Conservation (phyloP, 345 rosid genomes). For the Hibiscus tridactylites region DNA sequence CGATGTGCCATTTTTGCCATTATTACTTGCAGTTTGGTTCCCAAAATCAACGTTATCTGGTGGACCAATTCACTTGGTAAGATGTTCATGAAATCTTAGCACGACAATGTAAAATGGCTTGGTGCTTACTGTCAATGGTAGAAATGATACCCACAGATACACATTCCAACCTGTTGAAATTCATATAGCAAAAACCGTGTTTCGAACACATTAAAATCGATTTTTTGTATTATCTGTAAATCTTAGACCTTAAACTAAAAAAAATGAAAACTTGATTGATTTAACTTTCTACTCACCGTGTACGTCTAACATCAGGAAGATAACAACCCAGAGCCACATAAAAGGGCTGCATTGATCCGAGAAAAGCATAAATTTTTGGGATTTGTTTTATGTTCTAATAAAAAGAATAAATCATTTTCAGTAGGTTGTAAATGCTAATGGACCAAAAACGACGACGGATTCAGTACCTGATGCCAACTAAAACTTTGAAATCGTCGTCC, state of each 20-base stretch:
- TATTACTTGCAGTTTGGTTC: conserved; percentile 50
- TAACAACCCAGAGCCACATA: conserved; percentile 62
- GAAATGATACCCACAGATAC: conserved; percentile 62
- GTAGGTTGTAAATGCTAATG: too few species aligned
- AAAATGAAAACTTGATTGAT: too few species aligned
- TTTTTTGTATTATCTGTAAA: background rate
- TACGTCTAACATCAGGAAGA: conserved; percentile 59
- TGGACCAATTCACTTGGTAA: background rate
- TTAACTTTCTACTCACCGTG: conserved; percentile 36
- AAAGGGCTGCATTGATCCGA: conserved; percentile 6
- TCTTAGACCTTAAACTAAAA: background rate
- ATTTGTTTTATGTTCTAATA: background rate
- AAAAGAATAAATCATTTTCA: too few species aligned
- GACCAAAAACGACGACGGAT: background rate
- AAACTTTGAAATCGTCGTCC: conserved; percentile 8
- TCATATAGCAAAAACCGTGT: background rate
- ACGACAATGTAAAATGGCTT: background rate
- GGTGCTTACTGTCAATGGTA: conserved; percentile 51
- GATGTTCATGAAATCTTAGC: background rate
- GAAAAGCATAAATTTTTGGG: background rate
- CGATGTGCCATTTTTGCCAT: conserved; percentile 46
- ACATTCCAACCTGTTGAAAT: conserved; percentile 50
- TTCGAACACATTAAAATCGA: background rate
- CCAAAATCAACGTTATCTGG: conserved; percentile 41
- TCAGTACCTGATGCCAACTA: conserved; percentile 9